Evolutionary conservation across 495 filamentous ascomycete genomes (phyloP).

Genomic region (Ascobolus immersus): DNA sequence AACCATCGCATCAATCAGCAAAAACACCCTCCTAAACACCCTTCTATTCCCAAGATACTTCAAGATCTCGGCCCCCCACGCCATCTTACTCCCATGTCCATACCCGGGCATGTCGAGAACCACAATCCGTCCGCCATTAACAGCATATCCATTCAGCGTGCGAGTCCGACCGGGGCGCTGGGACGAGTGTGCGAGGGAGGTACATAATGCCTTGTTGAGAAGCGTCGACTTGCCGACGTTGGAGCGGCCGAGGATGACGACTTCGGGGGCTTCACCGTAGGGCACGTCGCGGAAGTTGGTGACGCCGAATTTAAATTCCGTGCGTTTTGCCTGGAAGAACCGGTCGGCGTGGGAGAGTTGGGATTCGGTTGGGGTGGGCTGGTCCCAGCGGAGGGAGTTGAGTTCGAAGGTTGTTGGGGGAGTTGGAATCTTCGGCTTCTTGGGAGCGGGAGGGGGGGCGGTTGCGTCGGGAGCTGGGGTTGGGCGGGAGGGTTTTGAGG

Average conservation of each 20-base stretch:
- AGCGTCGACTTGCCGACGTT: conserved; percentile 85
- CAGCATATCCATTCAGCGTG: conserved; percentile 64
- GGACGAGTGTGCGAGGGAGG: conserved; percentile 35
- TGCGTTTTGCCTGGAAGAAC: conserved; percentile 37
- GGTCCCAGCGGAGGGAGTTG: conserved; percentile 16
- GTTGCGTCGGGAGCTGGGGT: too few species aligned
- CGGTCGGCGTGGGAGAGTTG: conserved; percentile 31
- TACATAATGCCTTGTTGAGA: conserved; percentile 53
- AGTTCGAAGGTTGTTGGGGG: too few species aligned
- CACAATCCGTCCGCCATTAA: conserved; percentile 33
- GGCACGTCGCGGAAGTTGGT: conserved; percentile 43
- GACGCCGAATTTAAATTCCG: conserved; percentile 44
- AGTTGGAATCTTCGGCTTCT: too few species aligned
- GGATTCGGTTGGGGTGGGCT: conserved; percentile 20
- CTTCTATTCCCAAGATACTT: conserved; percentile 51
- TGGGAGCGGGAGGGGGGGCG: too few species aligned
- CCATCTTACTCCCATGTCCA: conserved; percentile 43
- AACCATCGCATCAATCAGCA: conserved; percentile 57
- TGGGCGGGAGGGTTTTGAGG: too few species aligned
- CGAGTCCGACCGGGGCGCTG: conserved; percentile 50
- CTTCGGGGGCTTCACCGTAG: conserved; percentile 33
- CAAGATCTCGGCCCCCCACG: conserved; percentile 69
- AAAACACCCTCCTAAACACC: conserved; percentile 55
- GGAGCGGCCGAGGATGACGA: conserved; percentile 57
- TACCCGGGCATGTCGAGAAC: conserved; percentile 90